Conservation (phyloP, 2,329 filamentous ascomycete genomes). For the Hawksworthiomyces lignivorus region DNA sequence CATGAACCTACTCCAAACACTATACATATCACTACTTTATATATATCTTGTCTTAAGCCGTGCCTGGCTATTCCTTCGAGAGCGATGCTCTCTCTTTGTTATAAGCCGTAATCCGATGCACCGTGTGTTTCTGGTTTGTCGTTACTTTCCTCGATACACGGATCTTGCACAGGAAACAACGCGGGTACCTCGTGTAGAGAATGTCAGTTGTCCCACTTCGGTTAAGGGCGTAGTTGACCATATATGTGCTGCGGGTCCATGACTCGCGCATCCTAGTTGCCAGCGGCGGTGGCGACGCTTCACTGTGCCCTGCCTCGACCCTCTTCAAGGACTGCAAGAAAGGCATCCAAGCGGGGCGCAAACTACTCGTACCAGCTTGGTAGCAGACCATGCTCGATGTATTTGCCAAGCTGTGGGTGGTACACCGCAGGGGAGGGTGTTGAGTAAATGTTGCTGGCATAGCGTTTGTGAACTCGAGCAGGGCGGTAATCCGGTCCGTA, state of each 20-base stretch:
- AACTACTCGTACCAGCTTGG: not conserved
- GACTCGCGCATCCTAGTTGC: conserved; percentile 2
- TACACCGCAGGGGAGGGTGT: conserved; percentile 28
- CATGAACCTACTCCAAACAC: no score
- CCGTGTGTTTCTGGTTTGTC: not conserved
- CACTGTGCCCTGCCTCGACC: not conserved
- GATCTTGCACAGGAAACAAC: not conserved
- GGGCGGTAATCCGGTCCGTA: conserved; percentile 27
- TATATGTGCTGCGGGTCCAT: not conserved
- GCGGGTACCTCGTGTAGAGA: not conserved
- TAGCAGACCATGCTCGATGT: not conserved
- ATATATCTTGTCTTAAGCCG: not conserved
- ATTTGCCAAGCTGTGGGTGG: conserved; percentile 15
- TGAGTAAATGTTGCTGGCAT: conserved; percentile 31
- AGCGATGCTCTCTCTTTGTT: not conserved
- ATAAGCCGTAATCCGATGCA: not conserved
- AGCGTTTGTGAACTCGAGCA: conserved; percentile 33
- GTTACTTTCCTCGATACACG: not conserved
- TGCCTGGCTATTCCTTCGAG: not conserved
- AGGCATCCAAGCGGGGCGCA: not conserved
- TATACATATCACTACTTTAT: no score
- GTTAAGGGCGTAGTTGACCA: conserved; percentile 1
- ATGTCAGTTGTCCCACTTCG: not conserved
- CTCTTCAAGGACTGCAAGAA: not conserved
- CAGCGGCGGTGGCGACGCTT: not conserved